Conservation (phyloP, 768 basidiomycete species). For the Mycena polygramma region DNA sequence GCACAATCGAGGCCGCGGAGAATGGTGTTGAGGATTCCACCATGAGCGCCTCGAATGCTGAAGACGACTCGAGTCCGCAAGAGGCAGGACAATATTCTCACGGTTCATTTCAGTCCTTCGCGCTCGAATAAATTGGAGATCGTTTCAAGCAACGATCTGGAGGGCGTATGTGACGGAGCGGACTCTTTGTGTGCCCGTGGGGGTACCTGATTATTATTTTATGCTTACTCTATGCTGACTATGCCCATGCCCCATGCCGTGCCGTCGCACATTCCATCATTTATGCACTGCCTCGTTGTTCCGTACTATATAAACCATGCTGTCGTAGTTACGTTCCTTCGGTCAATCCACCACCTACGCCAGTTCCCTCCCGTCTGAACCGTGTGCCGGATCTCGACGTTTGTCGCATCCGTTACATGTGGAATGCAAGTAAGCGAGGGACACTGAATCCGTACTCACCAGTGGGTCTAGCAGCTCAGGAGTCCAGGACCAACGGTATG, state of each 20-base stretch:
- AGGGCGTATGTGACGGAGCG: slow-evolving; percentile 6
- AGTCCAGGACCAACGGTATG: too few species aligned
- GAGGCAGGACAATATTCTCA: neutral
- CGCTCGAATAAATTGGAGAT: neutral
- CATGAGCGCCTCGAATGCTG: neutral
- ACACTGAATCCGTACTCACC: too few species aligned
- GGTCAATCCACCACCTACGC: slow-evolving; percentile 1
- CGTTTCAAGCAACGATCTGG: slow-evolving; percentile 6
- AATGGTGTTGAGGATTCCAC: too few species aligned
- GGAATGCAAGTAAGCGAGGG: too few species aligned
- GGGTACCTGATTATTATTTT: neutral
- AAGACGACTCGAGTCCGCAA: neutral
- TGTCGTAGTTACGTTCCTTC: slow-evolving; percentile 4
- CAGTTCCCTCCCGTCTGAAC: slow-evolving; percentile 1
- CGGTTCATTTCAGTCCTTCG: neutral
- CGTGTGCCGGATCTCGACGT: slow-evolving; percentile 2
- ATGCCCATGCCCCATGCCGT: slow-evolving; percentile 3
- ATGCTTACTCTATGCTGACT: neutral
- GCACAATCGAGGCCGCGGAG: too few species aligned
- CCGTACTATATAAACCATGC: neutral
- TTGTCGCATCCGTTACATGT: slow-evolving; percentile 9
- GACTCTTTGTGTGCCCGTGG: too few species aligned
- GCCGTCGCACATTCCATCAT: neutral
- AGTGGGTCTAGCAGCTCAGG: too few species aligned
- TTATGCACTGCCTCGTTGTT: neutral